Conservation (phyloP, 2,329 filamentous ascomycete genomes). For the Fonsecaea nubica region DNA sequence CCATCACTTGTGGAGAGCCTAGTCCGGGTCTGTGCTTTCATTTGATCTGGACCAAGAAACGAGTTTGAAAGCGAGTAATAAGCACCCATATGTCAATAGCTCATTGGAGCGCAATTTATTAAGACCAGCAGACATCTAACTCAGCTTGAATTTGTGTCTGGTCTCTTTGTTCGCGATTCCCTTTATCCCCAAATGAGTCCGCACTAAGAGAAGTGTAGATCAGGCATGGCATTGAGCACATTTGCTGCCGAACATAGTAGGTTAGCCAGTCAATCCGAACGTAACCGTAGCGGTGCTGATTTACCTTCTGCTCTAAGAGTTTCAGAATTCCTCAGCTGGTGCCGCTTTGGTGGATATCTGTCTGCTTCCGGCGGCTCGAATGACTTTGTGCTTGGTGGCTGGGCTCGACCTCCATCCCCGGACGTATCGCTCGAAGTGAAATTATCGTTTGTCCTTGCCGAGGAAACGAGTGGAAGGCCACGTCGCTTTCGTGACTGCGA, state of each 20-base stretch:
- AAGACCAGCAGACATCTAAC: neutral
- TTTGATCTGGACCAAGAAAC: neutral
- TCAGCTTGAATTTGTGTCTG: neutral
- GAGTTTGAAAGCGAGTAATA: neutral
- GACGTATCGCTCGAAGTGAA: neutral
- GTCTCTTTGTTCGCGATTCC: neutral
- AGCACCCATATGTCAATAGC: neutral
- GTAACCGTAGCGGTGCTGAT: neutral
- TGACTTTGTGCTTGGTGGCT: neutral
- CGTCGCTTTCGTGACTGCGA: neutral
- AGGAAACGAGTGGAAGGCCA: neutral
- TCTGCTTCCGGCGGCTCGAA: neutral
- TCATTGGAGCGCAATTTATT: neutral
- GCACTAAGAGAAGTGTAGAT: neutral
- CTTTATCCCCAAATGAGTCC: neutral
- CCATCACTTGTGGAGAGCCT: neutral
- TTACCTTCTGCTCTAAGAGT: neutral
- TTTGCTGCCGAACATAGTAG: neutral
- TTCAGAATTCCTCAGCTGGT: neutral
- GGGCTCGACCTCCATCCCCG: neutral
- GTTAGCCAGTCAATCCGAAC: neutral
- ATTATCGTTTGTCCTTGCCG: neutral
- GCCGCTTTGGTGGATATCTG: neutral
- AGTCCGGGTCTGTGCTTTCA: neutral
- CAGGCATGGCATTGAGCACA: neutral